Evolutionary conservation across 2,329 filamentous ascomycete genomes (phyloP), one percentile per base, ranked within the genome.

Genomic region (Raffaelea arxii): DNA sequence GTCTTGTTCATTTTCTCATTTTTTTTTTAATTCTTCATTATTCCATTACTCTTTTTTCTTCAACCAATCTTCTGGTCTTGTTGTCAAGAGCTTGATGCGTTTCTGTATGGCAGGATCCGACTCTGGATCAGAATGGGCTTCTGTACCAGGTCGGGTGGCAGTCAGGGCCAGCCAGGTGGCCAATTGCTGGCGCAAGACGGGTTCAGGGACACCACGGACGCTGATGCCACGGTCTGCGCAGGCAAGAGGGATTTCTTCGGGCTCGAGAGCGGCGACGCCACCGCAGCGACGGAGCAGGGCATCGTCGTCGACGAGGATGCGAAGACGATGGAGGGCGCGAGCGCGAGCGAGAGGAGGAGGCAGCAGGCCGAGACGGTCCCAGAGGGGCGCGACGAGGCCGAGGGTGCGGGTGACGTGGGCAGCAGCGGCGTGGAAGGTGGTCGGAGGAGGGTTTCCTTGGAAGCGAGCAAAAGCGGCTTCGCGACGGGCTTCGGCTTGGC

Each of bases 271-370:
- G 3, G 59, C 53, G 5, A 76, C 71, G 0, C 82, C 84, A 1
- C 84, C 85, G 41, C 77, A 75, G 32, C 70, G 66, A 18, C 71
- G 57, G 41, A 96, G 74, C 60, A 91, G 67, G 52, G 58, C 64
- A 63, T 94, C 87, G 64, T 96, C 90, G 32, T 72, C 65, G 40
- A 72, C 72, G 51, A 96, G 60, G 58, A 85, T 86, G 36, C 71
- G 65, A 54, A 87, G 65, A 51, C 75, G 70, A 54, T 67, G 65
- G 43, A 56, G 55, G 37, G 88, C 66, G 51, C 72, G 71, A 44
- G 68, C 62, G 47, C 67, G 62, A 61, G 88, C 70, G 2, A 65
- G 66, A 7, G 76, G 70, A 45, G 66, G 63, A 48, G 72, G 62
- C 2, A 64, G 62, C 46, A 71, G 61, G 3, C 69, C 70, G 36